Base-by-base conservation (phyloP, 176 grass and related monocot species). In the Cymbopogon citratus region DNA sequence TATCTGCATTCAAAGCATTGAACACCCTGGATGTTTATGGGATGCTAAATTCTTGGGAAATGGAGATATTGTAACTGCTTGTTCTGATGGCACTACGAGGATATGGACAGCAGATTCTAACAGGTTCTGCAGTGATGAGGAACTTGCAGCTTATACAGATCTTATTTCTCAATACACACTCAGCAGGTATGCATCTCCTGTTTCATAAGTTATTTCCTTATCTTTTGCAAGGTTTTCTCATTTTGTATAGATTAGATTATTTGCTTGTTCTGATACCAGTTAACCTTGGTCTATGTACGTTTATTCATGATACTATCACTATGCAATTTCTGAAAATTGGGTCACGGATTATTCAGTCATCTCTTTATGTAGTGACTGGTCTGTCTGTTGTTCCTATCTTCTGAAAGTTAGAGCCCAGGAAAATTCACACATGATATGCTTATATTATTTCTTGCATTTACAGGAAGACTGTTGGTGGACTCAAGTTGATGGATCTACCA, bases 21-120 rank as follows among this genome's bases (percentile, higher is more conserved):
- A 98, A 81, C 95, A 98, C 76, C 92, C 95, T 6, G 95, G 92
- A 24, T 95, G 95, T 82, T 81, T 98, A 79, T 98, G 95, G 95
- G 92, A 90, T 84, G 87, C 51, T 23, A 98, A 98, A 87, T 95
- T 95, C 73, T 86, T 98, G 85, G 76, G 87, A 80, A 95, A 91
- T 80, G 95, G 90, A 83, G 95, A 98, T 93, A 61, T 98, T 73
- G 86, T 95, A 44, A 89, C 92, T 48, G 95, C 92, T 77, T 98
- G 92, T 75, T 98, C 95, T 70, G 95, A 98, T 87, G 88, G 90
- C 78, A 85, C 69, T 36, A 85, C 73, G 1, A 90, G 92, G 80
- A 85, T 98, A 84, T 98, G 95, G 95, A 93, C 88, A 67, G 81
- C 45, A 7, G 61, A 88, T 78, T 67, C 72, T 67, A 81, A 86